Evolutionary conservation across 2,329 filamentous ascomycete genomes (phyloP).

Genomic region (Xylariaceae sp.): DNA sequence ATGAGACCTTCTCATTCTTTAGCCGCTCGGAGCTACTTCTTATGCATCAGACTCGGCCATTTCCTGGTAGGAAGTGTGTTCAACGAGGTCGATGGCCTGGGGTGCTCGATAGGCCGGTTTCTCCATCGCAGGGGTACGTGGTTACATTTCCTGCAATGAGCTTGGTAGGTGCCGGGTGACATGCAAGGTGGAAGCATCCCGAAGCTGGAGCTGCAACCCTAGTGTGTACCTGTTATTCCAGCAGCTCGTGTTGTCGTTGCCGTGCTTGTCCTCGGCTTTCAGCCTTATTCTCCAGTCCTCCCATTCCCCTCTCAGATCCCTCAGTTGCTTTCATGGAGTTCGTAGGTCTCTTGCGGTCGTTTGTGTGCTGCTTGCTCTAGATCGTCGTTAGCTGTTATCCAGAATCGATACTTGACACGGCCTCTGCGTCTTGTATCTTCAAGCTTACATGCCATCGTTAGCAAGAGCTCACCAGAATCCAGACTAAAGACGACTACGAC

Average conservation of each 20-base stretch:
- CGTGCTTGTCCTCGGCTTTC: conserved; percentile 8
- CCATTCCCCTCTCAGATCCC: conserved; percentile 5
- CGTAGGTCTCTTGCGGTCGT: too few species aligned
- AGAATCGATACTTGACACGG: too few species aligned
- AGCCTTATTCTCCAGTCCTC: conserved; percentile 17
- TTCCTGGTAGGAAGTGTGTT: too few species aligned
- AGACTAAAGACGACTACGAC: background rate
- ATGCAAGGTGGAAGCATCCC: conserved; percentile 18
- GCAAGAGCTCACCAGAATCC: background rate
- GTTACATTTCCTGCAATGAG: conserved; percentile 13
- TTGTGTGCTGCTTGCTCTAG: too few species aligned
- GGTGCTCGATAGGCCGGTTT: conserved; percentile 15
- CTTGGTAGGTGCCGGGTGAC: conserved; percentile 14
- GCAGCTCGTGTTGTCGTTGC: conserved; percentile 15
- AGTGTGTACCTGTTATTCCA: conserved; percentile 13
- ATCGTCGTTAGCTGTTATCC: too few species aligned
- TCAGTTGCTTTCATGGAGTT: background rate
- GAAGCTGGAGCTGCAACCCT: conserved; percentile 2
- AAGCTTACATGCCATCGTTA: background rate
- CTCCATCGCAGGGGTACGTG: conserved; percentile 18
- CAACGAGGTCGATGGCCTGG: conserved; percentile 3
- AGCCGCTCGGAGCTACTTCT: too few species aligned
- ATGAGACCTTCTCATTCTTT: too few species aligned
- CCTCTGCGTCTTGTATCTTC: too few species aligned
- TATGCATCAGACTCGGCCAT: too few species aligned